Evolutionary conservation across 495 filamentous ascomycete species (phyloP).

Genomic region (Chaetomium cochliodes): DNA sequence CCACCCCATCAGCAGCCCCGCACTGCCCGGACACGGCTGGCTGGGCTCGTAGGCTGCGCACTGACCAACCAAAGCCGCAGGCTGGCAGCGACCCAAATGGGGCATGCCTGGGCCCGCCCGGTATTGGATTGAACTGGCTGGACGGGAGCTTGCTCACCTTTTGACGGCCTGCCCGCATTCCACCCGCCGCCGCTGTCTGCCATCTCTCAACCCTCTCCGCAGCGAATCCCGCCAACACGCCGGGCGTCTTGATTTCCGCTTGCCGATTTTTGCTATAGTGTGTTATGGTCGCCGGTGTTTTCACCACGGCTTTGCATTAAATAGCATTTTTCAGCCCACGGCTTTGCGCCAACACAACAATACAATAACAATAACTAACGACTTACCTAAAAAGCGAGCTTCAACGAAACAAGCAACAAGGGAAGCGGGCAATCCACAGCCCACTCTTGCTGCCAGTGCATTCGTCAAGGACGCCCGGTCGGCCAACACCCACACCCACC

Average conservation of each 20-base stretch:
- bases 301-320: slow-evolving; percentile 4
- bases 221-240: slow-evolving; percentile 12
- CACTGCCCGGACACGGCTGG: slow-evolving; percentile 1
- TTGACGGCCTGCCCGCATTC: slow-evolving; percentile 16
- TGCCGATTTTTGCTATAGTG: slow-evolving; percentile 4
- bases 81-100: neutral
- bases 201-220: slow-evolving; percentile 9
- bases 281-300: slow-evolving; percentile 19
- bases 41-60: neutral
- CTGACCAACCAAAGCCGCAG: neutral
- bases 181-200: slow-evolving; percentile 9
- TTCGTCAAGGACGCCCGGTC: slow-evolving; percentile 20
- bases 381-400: neutral
- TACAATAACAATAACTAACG: neutral
- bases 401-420: slow-evolving; percentile 6
- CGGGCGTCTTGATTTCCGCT: slow-evolving; percentile 20
- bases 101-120: slow-evolving; percentile 12
- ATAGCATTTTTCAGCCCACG: neutral
- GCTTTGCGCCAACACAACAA: too few relatives aligned
- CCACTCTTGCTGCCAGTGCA: slow-evolving; percentile 5
- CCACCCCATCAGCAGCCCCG: slow-evolving; percentile 1
- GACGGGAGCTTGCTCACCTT: slow-evolving; percentile 25
- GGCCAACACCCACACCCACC: slow-evolving; percentile 27
- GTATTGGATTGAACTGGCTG: slow-evolving; percentile 12
- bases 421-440: neutral